These are phyloP conservation scores for Jacaranda mimosifolia DNA, from an alignment of 257 asterid genomes.

Conservation along the genomic window DNA sequence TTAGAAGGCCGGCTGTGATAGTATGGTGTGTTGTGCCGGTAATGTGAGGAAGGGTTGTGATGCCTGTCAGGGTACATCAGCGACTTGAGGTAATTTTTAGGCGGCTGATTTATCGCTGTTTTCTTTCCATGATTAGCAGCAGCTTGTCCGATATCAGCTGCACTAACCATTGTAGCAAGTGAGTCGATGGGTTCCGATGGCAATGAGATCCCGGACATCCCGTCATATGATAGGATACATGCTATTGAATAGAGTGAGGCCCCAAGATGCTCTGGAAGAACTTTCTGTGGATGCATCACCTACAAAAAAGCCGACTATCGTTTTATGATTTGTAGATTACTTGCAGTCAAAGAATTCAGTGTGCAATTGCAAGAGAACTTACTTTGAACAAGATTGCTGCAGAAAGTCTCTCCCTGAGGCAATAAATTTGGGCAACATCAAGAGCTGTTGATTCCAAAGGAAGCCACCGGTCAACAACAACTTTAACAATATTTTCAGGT, in stretches of 20 bases:
- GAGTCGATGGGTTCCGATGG: slow-evolving; percentile 51
- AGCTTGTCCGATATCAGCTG: slow-evolving; percentile 49
- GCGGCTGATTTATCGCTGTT: slow-evolving; percentile 23
- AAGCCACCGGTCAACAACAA: slow-evolving; percentile 81
- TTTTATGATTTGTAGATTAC: no score
- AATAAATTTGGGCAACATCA: slow-evolving; percentile 92
- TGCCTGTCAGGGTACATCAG: slow-evolving; percentile 29
- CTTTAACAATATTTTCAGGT: slow-evolving; percentile 73
- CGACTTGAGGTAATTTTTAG: slow-evolving; percentile 45
- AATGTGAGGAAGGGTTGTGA: slow-evolving; percentile 28
- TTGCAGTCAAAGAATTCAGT: no score
- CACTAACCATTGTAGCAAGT: slow-evolving; percentile 52
- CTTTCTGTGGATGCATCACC: slow-evolving; percentile 66
- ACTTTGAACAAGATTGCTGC: slow-evolving; percentile 81
- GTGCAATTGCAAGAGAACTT: slow-evolving; percentile 4
- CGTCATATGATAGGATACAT: slow-evolving; percentile 71
- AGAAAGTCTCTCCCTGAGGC: slow-evolving; percentile 86
- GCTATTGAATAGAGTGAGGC: slow-evolving; percentile 66
- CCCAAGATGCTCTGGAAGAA: slow-evolving; percentile 71
- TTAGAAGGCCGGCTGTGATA: slow-evolving; percentile 10
- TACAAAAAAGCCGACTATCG: slow-evolving; percentile 27
- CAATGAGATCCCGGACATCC: slow-evolving; percentile 63
- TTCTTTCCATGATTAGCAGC: slow-evolving; percentile 25
- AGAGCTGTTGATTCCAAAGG: slow-evolving; percentile 78
- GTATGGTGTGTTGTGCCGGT: slow-evolving; percentile 19